Percentiles rank a stretch among this genome's conserved stretches.
Conservation (phyloP, 1,284 basidiomycete species). For the Leccinum pachyderme region DNA sequence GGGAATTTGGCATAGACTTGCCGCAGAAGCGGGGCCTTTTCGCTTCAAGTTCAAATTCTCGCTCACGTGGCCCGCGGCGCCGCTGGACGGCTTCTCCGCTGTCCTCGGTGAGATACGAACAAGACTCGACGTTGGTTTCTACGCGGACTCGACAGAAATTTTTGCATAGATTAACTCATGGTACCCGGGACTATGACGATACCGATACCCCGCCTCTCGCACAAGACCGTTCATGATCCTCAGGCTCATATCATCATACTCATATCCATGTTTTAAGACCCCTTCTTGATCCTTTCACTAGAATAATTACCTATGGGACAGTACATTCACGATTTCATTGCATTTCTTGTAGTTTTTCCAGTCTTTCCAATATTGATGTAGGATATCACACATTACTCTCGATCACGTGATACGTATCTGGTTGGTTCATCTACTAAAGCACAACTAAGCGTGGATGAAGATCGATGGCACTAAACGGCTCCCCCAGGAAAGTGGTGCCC, state of each 20-base stretch:
- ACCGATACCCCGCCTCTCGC: conserved; percentile 5
- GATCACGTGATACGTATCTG: conserved; percentile 27
- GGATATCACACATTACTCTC: conserved; percentile 4
- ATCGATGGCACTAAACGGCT: conserved; percentile 46
- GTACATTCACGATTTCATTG: conserved; percentile 9
- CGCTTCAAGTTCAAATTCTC: not conserved
- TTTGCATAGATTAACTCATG: conserved; percentile 29
- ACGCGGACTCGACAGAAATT: conserved; percentile 34
- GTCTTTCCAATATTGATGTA: not conserved
- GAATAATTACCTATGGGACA: conserved; percentile 9
- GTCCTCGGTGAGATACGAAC: conserved; percentile 14
- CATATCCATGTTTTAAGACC: conserved; percentile 9
- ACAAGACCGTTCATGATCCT: conserved; percentile 12
- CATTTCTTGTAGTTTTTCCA: conserved; percentile 10
- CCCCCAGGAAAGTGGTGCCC: conserved; percentile 71
- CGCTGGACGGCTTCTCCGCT: conserved; percentile 21
- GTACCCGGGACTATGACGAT: conserved; percentile 10
- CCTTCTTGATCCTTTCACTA: conserved; percentile 6
- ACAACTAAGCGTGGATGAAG: conserved; percentile 21
- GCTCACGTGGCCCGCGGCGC: conserved; percentile 16
- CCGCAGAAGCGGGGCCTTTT: conserved; percentile 12
- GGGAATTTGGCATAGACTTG: conserved; percentile 24
- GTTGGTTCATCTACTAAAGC: not conserved
- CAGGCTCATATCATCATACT: conserved; percentile 8
- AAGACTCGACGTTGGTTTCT: conserved; percentile 12